Percentiles rank a stretch among this genome's conserved stretches.
phyloP scores from a whole-genome alignment of 257 asterid species.

The Misopates orontium region DNA sequence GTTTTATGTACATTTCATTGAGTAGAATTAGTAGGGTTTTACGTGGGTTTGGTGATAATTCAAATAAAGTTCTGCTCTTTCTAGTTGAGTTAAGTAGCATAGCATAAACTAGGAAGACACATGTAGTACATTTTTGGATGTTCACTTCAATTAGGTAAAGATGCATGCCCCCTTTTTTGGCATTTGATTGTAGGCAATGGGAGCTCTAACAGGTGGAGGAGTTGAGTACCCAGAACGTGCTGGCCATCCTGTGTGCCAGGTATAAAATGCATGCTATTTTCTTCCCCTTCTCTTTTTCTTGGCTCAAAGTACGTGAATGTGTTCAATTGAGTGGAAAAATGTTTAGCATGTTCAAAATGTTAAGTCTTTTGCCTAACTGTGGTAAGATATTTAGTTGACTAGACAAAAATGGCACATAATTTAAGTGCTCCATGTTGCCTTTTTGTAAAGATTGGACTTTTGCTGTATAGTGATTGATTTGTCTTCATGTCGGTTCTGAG shows the following conservation, averaged over 20 bases:
- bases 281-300: neutral
- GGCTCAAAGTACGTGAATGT: neutral
- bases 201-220: constrained; percentile 44
- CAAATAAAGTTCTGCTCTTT: constrained; percentile 21
- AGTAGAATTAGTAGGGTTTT: constrained; percentile 16
- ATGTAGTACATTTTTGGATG: neutral
- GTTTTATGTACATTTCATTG: constrained; percentile 25
- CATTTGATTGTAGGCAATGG: constrained; percentile 46
- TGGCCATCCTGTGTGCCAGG: constrained; percentile 78
- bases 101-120: constrained; percentile 12
- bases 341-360: neutral
- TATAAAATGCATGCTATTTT: constrained; percentile 26
- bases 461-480: constrained; percentile 7
- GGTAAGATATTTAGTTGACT: too few species aligned
- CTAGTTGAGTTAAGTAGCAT: constrained; percentile 14
- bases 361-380: neutral
- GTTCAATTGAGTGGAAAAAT: neutral
- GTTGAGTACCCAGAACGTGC: constrained; percentile 56
- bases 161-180: constrained; percentile 20
- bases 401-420: neutral
- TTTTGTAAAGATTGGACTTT: constrained; percentile 17
- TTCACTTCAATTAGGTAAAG: constrained; percentile 19
- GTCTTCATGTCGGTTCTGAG: constrained; percentile 26
- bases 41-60: neutral
- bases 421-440: neutral